Conservation (phyloP, 495 filamentous ascomycete species). For the Daldinia caldariorum region DNA sequence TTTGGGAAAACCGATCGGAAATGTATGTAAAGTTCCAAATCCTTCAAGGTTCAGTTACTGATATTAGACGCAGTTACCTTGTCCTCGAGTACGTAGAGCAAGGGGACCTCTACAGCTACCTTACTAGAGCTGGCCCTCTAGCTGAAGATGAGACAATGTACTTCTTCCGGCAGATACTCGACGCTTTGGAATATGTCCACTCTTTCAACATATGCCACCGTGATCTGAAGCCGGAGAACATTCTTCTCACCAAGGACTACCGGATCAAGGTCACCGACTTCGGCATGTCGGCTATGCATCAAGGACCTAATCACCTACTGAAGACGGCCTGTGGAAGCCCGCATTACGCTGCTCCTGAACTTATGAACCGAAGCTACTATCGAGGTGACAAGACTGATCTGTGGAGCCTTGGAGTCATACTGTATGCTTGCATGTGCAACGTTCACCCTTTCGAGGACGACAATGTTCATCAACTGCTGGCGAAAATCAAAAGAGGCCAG, state of each 20-base stretch:
- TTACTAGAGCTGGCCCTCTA: constrained; percentile 72
- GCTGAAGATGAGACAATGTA: constrained; percentile 81
- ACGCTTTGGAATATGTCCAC: constrained; percentile 91
- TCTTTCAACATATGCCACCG: constrained; percentile 94
- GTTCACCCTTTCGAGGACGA: constrained; percentile 82
- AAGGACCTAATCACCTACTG: constrained; percentile 72
- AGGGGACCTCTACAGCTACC: constrained; percentile 88
- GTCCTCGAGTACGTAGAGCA: constrained; percentile 94
- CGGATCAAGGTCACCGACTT: constrained; percentile 96
- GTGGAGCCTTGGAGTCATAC: constrained; percentile 93
- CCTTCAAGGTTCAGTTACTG: constrained; percentile 35
- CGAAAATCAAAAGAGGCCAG: constrained; percentile 72
- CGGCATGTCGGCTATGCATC: constrained; percentile 95
- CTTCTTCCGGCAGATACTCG: constrained; percentile 91
- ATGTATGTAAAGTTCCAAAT: constrained; percentile 69
- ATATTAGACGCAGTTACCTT: constrained; percentile 73
- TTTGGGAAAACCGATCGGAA: constrained; percentile 95
- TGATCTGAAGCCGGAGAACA: constrained; percentile 97
- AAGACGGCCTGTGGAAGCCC: constrained; percentile 94
- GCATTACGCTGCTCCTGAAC: constrained; percentile 94
- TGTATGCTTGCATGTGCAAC: constrained; percentile 84
- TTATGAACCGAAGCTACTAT: constrained; percentile 76
- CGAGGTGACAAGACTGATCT: constrained; percentile 86
- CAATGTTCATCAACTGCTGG: constrained; percentile 65
- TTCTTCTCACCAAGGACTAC: constrained; percentile 75